Base-by-base conservation (phyloP, 352 stramenopile species). In the Thalassiosira ordinaria region DNA sequence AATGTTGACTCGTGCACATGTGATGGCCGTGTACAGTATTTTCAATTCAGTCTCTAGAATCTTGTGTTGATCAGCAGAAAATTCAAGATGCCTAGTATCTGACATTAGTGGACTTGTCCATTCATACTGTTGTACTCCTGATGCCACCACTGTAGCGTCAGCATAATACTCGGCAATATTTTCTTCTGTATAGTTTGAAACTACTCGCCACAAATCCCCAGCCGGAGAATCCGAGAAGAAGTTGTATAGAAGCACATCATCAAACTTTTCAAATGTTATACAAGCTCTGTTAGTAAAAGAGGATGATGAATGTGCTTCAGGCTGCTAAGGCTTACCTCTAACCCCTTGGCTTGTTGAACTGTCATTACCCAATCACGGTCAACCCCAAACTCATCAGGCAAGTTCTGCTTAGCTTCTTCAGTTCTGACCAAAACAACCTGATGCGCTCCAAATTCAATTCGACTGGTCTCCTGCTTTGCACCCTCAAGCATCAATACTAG, bases 1-100 rank as follows among this genome's bases (percentile, higher is more conserved):
- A 3, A 89, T 79, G 59, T 89, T 89, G 3, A 88, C 64, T n/a
- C 80, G n/a, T 33, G 83, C 66, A 27, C 83, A 20, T 61, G 75
- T 82, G 29, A 88, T 78, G 13, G 76, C 76, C 2, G 71, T 85
- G 14, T 85, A 87, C 7, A 89, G 53, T 51, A 80, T 74, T 52
- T 89, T 89, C 1, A 89, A 41, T 60, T 89, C 83, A 14, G 61
- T 80, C 73, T 87, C 82, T 5, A 89, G 70, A 29, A 87, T 81
- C 33, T 84, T 86, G 44, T 86, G 82, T 55, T 65, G 22, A 1
- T 87, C 74, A 2, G 8, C 3, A 18, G 63, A 55, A 35, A 89
- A 89, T 18, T 83, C 67, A 35, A 89, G 62, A 49, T 72, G 69
- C 18, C 82, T 63, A 0, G 52, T 84, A 14, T 75, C 55, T 18